Percentiles rank a stretch among this genome's conserved stretches.
phyloP scores from a whole-genome alignment of 225 moss, liverwort and hornwort species.

The Straminergon stramineum region DNA sequence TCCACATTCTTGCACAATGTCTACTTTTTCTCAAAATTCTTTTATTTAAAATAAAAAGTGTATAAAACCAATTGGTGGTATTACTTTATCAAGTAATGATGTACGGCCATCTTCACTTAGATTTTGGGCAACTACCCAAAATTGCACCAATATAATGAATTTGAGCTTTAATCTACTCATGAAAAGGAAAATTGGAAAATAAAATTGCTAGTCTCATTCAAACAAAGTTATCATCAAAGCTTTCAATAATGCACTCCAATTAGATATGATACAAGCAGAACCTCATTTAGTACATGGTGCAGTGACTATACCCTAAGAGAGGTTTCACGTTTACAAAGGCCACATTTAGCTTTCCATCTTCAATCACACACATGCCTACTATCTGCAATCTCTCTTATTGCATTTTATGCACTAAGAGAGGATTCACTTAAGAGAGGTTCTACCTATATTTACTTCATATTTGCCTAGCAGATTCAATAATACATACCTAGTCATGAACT shows the following conservation, averaged over 20 bases:
- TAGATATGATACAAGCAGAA: not conserved
- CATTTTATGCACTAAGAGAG: too few species aligned
- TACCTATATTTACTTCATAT: not conserved
- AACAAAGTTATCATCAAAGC: not conserved
- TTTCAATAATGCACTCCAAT: not conserved
- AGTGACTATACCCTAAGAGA: too few species aligned
- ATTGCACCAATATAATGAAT: not conserved
- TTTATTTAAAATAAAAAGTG: not conserved
- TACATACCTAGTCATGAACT: not conserved
- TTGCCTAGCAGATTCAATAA: not conserved
- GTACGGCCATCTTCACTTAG: not conserved
- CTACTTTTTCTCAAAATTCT: not conserved
- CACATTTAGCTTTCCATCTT: too few species aligned
- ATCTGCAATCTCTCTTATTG: too few species aligned
- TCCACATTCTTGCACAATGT: not conserved
- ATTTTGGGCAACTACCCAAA: not conserved
- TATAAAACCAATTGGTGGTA: not conserved
- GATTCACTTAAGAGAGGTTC: too few species aligned
- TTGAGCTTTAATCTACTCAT: not conserved
- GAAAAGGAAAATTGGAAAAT: not conserved
- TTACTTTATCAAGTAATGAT: not conserved
- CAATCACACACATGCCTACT: too few species aligned
- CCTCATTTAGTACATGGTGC: too few species aligned
- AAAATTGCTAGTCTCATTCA: not conserved
- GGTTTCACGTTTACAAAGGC: too few species aligned